phyloP scores from a whole-genome alignment of 805 yeast species.

The Pichia kluyveri region DNA sequence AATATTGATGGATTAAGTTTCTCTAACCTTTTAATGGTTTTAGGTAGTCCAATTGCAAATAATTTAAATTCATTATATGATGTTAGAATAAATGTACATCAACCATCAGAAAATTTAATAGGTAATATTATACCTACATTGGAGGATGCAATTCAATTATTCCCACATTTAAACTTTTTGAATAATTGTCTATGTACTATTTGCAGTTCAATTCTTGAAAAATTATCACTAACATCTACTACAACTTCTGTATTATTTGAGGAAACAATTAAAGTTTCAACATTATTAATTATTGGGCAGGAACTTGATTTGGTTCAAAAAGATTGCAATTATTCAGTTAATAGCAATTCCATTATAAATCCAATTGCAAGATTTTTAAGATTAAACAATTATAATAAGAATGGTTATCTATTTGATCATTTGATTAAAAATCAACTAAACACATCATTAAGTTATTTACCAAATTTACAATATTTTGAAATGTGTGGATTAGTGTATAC shows the following conservation, averaged over 20 bases:
- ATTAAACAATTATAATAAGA: conserved; percentile 2
- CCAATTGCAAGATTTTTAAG: conserved; percentile 14
- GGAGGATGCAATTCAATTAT: conserved; percentile 22
- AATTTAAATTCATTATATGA: conserved; percentile 18
- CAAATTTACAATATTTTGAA: conserved; percentile 20
- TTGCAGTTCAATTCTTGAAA: conserved; percentile 13
- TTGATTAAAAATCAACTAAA: conserved; percentile 19
- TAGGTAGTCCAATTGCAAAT: conserved; percentile 23
- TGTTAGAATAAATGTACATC: conserved; percentile 18
- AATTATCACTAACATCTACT: background rate
- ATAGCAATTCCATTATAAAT: conserved; percentile 8
- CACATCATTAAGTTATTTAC: conserved; percentile 13
- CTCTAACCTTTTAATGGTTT: conserved; percentile 25
- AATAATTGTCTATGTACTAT: conserved; percentile 18
- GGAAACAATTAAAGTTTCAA: conserved; percentile 25
- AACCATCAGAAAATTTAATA: conserved; percentile 25
- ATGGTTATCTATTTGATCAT: conserved; percentile 25
- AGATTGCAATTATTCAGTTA: conserved; percentile 5
- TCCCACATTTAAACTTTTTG: conserved; percentile 22
- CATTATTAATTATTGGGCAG: conserved; percentile 24
- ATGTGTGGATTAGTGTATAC: conserved; percentile 25
- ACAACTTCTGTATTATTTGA: conserved; percentile 5
- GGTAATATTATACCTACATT: conserved; percentile 21
- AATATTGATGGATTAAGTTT: conserved; percentile 21
- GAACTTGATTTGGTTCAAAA: conserved; percentile 21